phyloP scores from a whole-genome alignment of 1,284 basidiomycete genomes.

The Pterulicium gracile region DNA sequence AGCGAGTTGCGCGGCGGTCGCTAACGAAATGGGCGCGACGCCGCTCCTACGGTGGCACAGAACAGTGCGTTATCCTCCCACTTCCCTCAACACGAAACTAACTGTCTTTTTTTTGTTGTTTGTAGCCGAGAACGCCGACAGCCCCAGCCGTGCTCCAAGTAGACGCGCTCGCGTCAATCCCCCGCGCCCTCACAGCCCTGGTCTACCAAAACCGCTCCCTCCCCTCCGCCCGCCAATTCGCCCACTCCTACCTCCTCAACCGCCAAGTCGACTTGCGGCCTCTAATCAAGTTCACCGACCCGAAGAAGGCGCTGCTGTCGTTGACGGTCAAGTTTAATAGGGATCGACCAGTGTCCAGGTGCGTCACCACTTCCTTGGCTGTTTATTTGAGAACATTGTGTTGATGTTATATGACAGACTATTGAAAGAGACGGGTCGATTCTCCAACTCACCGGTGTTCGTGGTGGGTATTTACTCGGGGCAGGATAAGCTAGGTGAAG shows the following conservation, averaged over 20 bases:
- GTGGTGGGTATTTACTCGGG: constrained; percentile 92
- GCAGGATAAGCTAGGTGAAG: constrained; percentile 86
- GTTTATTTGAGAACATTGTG: constrained; percentile 1
- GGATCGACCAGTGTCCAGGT: constrained; percentile 69
- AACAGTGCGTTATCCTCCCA: constrained; percentile 31
- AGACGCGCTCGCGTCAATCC: constrained; percentile 69
- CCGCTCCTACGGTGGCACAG: constrained; percentile 64
- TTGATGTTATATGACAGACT: constrained; percentile 34
- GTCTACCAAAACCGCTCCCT: constrained; percentile 74
- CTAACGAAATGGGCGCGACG: constrained; percentile 69
- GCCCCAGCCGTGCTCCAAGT: constrained; percentile 46
- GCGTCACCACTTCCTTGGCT: constrained; percentile 10
- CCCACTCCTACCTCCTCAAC: constrained; percentile 76
- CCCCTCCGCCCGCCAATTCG: constrained; percentile 71
- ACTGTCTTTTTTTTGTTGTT: constrained; percentile 8
- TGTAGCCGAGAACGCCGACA: constrained; percentile 35
- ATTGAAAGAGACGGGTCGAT: constrained; percentile 86
- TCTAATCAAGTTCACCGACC: constrained; percentile 86
- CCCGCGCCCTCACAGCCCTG: constrained; percentile 66
- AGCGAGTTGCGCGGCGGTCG: constrained; percentile 73
- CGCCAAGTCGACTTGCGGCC: constrained; percentile 73
- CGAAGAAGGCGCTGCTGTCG: constrained; percentile 70
- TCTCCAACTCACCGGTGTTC: constrained; percentile 83
- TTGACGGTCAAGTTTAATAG: constrained; percentile 73
- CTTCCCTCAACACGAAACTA: constrained; percentile 3